Base-by-base conservation (phyloP, 768 basidiomycete genomes). In the Hypsizygus marmoreus region DNA sequence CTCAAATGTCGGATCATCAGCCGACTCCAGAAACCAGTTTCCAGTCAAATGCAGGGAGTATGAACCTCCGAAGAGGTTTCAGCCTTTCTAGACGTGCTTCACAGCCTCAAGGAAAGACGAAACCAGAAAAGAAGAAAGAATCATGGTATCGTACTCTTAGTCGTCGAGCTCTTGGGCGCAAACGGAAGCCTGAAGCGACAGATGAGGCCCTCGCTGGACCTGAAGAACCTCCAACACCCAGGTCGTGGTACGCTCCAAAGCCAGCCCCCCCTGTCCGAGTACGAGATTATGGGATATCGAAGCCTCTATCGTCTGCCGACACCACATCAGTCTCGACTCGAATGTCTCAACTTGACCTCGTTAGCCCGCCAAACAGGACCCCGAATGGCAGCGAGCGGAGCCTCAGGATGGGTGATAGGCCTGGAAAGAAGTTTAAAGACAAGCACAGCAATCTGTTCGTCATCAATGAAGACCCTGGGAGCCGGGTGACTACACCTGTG, bases 81-180 rank as follows among this genome's bases (percentile, higher is more conserved):
- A n/a, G n/a, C n/a, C n/a, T n/a, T n/a, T n/a, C n/a, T n/a, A n/a
- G n/a, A n/a, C n/a, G n/a, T n/a, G 45, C 54, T 26, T 54, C 61
- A 12, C 61, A 59, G 25, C 12, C 9, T 45, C 58, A 8, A 53
- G n/a, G n/a, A n/a, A n/a, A n/a, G n/a, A n/a, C 60, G 0, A 31
- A 63, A 28, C 49, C 57, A 4, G 67, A 65, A 38, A 65, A 68
- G 48, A 60, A 65, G 26, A 65, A 71, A 38, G 63, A 63, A 28
- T 68, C 71, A 10, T 75, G 72, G 73, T 72, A 71, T 40, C 64
- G 70, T 14, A 65, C 65, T 7, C 58, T 72, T 16, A 70, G 69
- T 40, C 61, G 66, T 16, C 64, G 68, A 20, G 38, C 45, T 4
- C 45, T 53, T 4, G 33, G 47, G 44, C 42, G 51, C 8, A 53